phyloP scores from a whole-genome alignment of 192 early-diverging fungal species.

The Dissophora ornata region DNA sequence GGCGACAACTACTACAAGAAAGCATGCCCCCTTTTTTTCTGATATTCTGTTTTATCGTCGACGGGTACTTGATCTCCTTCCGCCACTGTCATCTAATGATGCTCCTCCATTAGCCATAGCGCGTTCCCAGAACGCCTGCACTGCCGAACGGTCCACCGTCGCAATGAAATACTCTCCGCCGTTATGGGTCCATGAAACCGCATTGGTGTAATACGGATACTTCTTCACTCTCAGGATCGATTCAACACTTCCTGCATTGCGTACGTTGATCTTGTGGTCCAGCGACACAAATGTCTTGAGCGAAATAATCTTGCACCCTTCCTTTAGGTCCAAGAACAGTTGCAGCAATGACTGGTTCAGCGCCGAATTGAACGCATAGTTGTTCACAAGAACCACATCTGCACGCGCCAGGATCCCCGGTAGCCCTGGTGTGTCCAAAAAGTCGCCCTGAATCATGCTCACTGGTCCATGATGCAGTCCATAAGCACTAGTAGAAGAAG shows the following conservation, averaged over 20 bases:
- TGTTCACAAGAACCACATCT: constrained; percentile 96
- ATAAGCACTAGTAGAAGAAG: constrained; percentile 58
- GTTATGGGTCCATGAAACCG: constrained; percentile 82
- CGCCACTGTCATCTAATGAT: constrained; percentile 23
- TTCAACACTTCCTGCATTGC: constrained; percentile 75
- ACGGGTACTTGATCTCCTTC: constrained; percentile 25
- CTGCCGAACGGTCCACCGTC: constrained; percentile 75
- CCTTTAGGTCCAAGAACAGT: constrained; percentile 93
- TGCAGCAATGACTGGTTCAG: constrained; percentile 87
- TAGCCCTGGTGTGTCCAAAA: constrained; percentile 79
- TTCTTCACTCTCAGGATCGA: constrained; percentile 75
- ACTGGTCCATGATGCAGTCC: constrained; percentile 70
- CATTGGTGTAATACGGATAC: constrained; percentile 75
- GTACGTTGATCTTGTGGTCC: constrained; percentile 79
- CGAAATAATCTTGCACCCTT: constrained; percentile 86
- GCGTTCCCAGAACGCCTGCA: constrained; percentile 55
- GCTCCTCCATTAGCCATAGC: constrained; percentile 21
- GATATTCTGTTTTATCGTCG: constrained; percentile 10
- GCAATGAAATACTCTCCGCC: constrained; percentile 85
- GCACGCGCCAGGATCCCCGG: constrained; percentile 77
- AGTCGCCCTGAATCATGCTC: constrained; percentile 83
- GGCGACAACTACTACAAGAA: background rate
- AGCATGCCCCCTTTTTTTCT: too few species aligned
- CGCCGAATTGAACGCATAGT: constrained; percentile 90
- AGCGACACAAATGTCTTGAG: constrained; percentile 85